Evolutionary conservation across 139 green algal species (phyloP).

Genomic region (Tetraselmis striata): DNA sequence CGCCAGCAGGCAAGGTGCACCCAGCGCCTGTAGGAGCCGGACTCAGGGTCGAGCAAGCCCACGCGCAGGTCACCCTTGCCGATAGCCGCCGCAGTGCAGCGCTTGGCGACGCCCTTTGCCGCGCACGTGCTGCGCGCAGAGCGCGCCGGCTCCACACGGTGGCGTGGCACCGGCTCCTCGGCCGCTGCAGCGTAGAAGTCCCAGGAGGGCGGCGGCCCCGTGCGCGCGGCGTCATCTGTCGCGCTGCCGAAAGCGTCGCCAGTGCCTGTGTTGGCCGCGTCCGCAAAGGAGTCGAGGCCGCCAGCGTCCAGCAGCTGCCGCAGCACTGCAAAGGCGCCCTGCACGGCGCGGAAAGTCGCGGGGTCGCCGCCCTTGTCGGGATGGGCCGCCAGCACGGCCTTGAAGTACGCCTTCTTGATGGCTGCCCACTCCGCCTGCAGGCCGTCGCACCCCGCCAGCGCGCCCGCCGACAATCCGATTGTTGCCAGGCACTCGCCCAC

Average conservation of each 20-base stretch:
- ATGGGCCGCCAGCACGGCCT: not conserved
- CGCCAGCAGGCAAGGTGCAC: slow-evolving; percentile 27
- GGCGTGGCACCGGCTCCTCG: slow-evolving; percentile 10
- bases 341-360: not conserved
- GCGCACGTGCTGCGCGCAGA: slow-evolving; percentile 13
- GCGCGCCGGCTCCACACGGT: slow-evolving; percentile 31
- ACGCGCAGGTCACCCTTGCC: slow-evolving; percentile 17
- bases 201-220: slow-evolving; percentile 18
- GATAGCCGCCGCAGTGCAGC: slow-evolving; percentile 10
- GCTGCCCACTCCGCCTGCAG: not conserved
- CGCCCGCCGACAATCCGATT: not conserved
- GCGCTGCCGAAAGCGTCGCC: not conserved
- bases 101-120: slow-evolving; percentile 8
- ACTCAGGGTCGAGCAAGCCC: slow-evolving; percentile 10
- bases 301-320: not conserved
- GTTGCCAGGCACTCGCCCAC: not conserved
- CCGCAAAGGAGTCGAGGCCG: not conserved
- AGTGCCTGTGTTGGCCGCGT: not conserved
- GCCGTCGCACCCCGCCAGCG: not conserved
- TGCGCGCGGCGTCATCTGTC: not conserved
- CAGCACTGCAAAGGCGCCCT: not conserved
- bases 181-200: slow-evolving; percentile 20
- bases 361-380: not conserved
- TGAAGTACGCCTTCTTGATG: not conserved
- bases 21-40: slow-evolving; percentile 20